A percentile compares a stretch with the other conserved stretches of the same genome.
phyloP scores from a whole-genome alignment of 176 grass and related monocot species.

The Oryza coarctata region DNA sequence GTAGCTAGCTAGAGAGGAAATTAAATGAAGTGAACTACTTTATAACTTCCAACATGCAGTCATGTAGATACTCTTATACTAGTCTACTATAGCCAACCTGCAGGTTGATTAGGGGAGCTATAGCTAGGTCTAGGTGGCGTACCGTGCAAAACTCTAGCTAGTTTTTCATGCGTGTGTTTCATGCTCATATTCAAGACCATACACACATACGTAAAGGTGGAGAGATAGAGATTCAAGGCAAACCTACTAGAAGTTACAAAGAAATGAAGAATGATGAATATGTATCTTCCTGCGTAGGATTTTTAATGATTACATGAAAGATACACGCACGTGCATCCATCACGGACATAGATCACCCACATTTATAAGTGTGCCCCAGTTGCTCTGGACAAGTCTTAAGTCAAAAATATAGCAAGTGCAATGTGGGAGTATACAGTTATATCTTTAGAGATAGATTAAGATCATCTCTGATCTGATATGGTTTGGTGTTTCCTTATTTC shows the following conservation, averaged over 20 bases:
- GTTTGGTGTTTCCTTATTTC: not conserved
- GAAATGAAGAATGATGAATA: too few species aligned
- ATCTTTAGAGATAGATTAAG: not conserved
- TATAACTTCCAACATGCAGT: not conserved
- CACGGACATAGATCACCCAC: too few species aligned
- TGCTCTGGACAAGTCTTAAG: not conserved
- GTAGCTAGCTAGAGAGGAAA: not conserved
- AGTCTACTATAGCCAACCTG: not conserved
- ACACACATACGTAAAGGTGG: not conserved
- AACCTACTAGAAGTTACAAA: too few species aligned
- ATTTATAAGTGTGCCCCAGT: too few species aligned
- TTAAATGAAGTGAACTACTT: not conserved
- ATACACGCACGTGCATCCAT: too few species aligned
- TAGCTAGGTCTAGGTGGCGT: not conserved
- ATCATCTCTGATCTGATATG: too few species aligned
- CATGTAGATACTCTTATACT: not conserved
- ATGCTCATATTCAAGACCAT: not conserved
- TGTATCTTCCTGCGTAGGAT: too few species aligned
- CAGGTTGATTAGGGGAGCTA: not conserved
- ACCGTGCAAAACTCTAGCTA: constrained; percentile 44
- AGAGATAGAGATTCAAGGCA: not conserved
- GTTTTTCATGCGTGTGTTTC: constrained; percentile 27
- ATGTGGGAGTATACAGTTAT: not conserved
- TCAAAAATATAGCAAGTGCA: not conserved
- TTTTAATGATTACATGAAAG: too few species aligned